These are phyloP conservation scores for Theileria annulata DNA, from an alignment of 169 alveolate species.

Conservation along the genomic window DNA sequence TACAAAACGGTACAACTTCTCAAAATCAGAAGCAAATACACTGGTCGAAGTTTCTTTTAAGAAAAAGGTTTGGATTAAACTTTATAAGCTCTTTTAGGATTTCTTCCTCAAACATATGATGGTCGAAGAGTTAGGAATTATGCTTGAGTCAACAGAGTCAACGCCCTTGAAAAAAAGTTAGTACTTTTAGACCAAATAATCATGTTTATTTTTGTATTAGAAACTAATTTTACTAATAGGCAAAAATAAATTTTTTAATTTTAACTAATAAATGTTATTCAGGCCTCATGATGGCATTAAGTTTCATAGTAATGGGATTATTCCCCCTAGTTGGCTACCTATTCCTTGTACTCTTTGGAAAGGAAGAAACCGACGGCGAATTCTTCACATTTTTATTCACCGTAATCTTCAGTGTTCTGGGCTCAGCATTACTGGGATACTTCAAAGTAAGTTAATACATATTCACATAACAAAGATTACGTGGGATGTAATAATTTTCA, in stretches of 20 bases:
- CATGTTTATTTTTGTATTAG: neutral
- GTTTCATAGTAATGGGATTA: slow-evolving; percentile 84
- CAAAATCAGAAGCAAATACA: slow-evolving; percentile 81
- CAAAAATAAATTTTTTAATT: neutral
- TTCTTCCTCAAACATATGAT: slow-evolving; percentile 89
- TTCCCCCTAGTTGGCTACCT: slow-evolving; percentile 85
- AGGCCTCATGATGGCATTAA: slow-evolving; percentile 83
- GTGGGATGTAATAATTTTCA: neutral
- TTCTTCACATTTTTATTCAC: slow-evolving; percentile 34
- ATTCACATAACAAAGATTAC: neutral
- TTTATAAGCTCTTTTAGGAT: slow-evolving; percentile 15
- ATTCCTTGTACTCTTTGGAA: slow-evolving; percentile 55
- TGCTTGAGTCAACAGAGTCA: slow-evolving; percentile 73
- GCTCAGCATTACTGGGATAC: slow-evolving; percentile 56
- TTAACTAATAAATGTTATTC: neutral
- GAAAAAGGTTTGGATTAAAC: slow-evolving; percentile 53
- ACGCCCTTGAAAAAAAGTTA: slow-evolving; percentile 74
- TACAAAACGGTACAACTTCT: slow-evolving; percentile 80
- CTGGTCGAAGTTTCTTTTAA: slow-evolving; percentile 85
- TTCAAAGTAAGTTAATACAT: slow-evolving; percentile 46
- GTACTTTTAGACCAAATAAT: slow-evolving; percentile 4
- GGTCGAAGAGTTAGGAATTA: slow-evolving; percentile 88
- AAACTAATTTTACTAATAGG: neutral
- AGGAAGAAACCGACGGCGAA: neutral
- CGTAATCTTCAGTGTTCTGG: slow-evolving; percentile 42